phyloP scores from a whole-genome alignment of 2,329 filamentous ascomycete species.

The Aspergillus pseudoterreus region DNA sequence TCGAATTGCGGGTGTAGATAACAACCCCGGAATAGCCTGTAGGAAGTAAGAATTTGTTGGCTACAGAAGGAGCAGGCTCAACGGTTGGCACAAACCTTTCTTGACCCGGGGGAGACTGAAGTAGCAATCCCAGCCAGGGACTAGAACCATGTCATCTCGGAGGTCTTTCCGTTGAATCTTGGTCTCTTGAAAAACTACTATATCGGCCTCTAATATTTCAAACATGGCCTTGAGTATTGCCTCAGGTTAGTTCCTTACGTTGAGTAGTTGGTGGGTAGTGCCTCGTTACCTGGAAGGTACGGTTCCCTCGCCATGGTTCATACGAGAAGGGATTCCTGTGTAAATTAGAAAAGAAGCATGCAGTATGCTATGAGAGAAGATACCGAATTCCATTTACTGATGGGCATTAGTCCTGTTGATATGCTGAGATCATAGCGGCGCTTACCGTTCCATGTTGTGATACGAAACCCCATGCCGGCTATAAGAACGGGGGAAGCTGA shows the following conservation, averaged over 20 bases:
- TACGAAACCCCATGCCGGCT: constrained; percentile 65
- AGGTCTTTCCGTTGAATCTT: constrained; percentile 95
- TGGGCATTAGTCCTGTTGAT: background rate
- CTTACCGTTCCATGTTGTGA: constrained; percentile 83
- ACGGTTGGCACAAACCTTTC: constrained; percentile 61
- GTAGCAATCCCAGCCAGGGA: constrained; percentile 93
- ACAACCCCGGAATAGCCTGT: constrained; percentile 91
- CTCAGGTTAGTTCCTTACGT: background rate
- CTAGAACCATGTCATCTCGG: constrained; percentile 89
- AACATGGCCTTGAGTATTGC: constrained; percentile 70
- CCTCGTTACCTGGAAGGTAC: constrained; percentile 60
- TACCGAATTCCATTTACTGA: constrained; percentile 77
- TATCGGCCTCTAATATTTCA: constrained; percentile 84
- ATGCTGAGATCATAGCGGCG: background rate
- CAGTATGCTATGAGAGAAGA: background rate
- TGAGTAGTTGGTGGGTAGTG: background rate
- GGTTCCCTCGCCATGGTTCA: constrained; percentile 72
- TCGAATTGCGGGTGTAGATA: constrained; percentile 86
- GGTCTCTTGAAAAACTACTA: constrained; percentile 90
- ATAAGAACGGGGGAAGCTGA: background rate
- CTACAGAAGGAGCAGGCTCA: background rate
- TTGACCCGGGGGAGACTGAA: constrained; percentile 92
- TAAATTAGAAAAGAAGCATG: background rate
- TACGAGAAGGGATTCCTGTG: constrained; percentile 76
- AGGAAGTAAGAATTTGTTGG: background rate